phyloP scores from a whole-genome alignment of 129 eudicot genomes.

The Oenanthe sinensis region DNA sequence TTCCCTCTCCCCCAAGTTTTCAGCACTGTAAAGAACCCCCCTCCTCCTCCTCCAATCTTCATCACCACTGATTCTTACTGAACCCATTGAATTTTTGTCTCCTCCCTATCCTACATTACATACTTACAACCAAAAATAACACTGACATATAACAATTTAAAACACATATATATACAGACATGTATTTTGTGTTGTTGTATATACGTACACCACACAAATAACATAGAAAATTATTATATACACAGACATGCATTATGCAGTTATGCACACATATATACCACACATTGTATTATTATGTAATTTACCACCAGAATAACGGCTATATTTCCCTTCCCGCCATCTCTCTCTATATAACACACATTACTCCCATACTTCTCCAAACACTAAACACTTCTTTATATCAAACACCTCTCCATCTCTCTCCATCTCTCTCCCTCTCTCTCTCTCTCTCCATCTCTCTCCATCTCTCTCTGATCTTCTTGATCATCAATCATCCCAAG shows the following conservation, averaged over 20 bases:
- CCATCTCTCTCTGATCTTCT: background rate
- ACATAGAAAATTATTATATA: too few species aligned
- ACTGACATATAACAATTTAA: background rate
- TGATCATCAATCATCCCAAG: background rate
- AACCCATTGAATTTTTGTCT: slow-evolving; percentile 15
- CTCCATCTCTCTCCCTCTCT: background rate
- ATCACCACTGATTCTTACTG: slow-evolving; percentile 7
- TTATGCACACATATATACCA: background rate
- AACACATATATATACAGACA: background rate
- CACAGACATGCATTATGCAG: background rate
- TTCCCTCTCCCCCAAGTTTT: slow-evolving; percentile 14
- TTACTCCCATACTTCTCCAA: background rate
- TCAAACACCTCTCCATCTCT: background rate
- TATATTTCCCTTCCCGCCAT: slow-evolving; percentile 10
- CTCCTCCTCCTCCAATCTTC: background rate
- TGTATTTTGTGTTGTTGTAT: background rate
- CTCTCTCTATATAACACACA: background rate
- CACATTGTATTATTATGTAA: background rate
- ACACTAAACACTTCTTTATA: background rate
- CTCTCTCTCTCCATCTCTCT: background rate
- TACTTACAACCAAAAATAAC: background rate
- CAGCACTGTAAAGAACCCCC: background rate
- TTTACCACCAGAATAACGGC: background rate
- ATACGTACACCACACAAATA: background rate
- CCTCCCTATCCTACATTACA: background rate